Conservation (phyloP, 768 basidiomycete genomes). For the Trametes sanguinea region DNA sequence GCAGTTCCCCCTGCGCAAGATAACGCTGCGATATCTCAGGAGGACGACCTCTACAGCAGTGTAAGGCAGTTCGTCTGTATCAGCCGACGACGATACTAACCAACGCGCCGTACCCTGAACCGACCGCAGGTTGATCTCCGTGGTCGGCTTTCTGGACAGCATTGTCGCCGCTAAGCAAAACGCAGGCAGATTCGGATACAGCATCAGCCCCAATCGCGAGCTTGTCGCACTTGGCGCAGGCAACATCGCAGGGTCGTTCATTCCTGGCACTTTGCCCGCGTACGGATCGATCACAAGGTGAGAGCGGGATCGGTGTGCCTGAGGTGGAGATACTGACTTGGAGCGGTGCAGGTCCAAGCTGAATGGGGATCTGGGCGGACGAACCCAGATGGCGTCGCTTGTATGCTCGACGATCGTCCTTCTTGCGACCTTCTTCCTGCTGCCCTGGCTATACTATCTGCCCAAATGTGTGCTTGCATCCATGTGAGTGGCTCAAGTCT, state of each 20-base stretch:
- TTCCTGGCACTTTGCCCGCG: slow-evolving; percentile 89
- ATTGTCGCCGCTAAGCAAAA: slow-evolving; percentile 97
- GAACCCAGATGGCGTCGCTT: slow-evolving; percentile 87
- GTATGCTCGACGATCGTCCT: slow-evolving; percentile 75
- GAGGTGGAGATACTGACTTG: not conserved
- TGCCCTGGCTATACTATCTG: slow-evolving; percentile 82
- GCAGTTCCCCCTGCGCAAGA: slow-evolving; percentile 66
- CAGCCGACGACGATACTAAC: not conserved
- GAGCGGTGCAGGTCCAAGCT: slow-evolving; percentile 62
- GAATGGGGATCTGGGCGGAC: slow-evolving; percentile 85
- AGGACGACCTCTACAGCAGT: slow-evolving; percentile 85
- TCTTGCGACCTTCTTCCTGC: slow-evolving; percentile 84
- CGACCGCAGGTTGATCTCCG: slow-evolving; percentile 60
- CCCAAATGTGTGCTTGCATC: slow-evolving; percentile 91
- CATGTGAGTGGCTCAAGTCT: slow-evolving; percentile 53
- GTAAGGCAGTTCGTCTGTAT: slow-evolving; percentile 39
- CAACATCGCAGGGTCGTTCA: slow-evolving; percentile 76
- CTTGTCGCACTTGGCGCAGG: slow-evolving; percentile 89
- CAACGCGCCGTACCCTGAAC: not conserved
- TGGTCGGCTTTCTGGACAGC: slow-evolving; percentile 92
- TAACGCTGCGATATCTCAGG: slow-evolving; percentile 64
- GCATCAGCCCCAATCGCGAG: slow-evolving; percentile 92
- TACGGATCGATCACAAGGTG: slow-evolving; percentile 92
- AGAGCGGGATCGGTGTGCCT: slow-evolving; percentile 5
- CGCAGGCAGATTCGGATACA: slow-evolving; percentile 78